Evolutionary conservation across 1,284 basidiomycete genomes (phyloP).

Genomic region (Rhodotorula sp.): DNA sequence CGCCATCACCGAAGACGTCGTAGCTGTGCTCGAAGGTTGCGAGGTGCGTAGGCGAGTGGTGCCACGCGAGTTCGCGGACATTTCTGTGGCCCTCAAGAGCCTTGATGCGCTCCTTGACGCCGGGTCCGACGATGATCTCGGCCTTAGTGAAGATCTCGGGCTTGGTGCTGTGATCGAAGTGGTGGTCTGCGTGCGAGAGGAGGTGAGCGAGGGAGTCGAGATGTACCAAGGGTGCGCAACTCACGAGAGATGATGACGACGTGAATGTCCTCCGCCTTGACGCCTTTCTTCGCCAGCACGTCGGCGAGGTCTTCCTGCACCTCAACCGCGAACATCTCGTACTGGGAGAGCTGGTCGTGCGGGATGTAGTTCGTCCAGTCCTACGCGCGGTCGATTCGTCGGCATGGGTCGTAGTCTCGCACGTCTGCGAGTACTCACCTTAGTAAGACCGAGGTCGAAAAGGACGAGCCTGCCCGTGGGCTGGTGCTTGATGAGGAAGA

Average conservation of each 20-base stretch:
- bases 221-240: not conserved
- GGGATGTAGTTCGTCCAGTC: slow-evolving; percentile 7
- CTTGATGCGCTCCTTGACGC: not conserved
- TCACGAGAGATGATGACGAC: slow-evolving; percentile 24
- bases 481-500: slow-evolving; percentile 12
- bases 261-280: slow-evolving; percentile 11
- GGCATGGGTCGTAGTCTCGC: not conserved
- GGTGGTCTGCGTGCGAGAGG: slow-evolving; percentile 9
- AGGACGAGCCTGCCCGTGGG: slow-evolving; percentile 8
- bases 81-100: not conserved
- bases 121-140: slow-evolving; percentile 17
- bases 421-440: not conserved
- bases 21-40: slow-evolving; percentile 58
- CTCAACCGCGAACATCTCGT: slow-evolving; percentile 1
- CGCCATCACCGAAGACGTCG: slow-evolving; percentile 61
- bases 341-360: not conserved
- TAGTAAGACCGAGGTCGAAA: slow-evolving; percentile 19
- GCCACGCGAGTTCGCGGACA: slow-evolving; percentile 7
- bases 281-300: slow-evolving; percentile 2
- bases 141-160: slow-evolving; percentile 20
- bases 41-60: slow-evolving; percentile 40
- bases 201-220: not conserved
- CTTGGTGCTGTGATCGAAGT: slow-evolving; percentile 33
- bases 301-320: slow-evolving; percentile 12
- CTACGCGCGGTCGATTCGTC: not conserved